These are phyloP conservation scores for Rhodotorula sp. DNA, from an alignment of 1,284 basidiomycete genomes.

Conservation along the genomic window DNA sequence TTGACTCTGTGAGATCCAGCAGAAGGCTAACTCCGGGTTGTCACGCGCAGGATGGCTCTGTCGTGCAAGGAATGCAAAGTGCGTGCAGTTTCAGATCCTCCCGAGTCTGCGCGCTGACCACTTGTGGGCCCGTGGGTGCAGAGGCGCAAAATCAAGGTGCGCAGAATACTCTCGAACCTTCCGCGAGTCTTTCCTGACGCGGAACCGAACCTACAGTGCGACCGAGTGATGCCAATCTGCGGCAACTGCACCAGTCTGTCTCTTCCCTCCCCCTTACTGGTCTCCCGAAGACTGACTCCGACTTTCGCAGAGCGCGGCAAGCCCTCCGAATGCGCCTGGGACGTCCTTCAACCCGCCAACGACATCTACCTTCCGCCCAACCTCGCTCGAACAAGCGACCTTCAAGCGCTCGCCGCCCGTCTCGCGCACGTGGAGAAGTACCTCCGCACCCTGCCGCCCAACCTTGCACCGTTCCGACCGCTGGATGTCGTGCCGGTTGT, in stretches of 20 bases:
- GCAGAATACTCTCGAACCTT: neutral
- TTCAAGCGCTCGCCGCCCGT: constrained; percentile 24
- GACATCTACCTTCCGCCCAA: constrained; percentile 32
- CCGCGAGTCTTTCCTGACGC: neutral
- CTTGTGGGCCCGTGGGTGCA: neutral
- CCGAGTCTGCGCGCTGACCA: neutral
- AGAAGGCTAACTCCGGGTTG: too few species aligned
- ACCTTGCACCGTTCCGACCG: constrained; percentile 36
- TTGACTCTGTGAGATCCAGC: neutral
- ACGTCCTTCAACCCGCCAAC: constrained; percentile 33
- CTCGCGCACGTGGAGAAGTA: constrained; percentile 38
- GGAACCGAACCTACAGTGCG: constrained; percentile 16
- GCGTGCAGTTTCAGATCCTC: neutral
- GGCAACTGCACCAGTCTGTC: constrained; percentile 32
- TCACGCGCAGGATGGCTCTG: constrained; percentile 26
- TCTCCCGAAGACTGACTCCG: neutral
- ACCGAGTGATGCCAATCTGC: constrained; percentile 38
- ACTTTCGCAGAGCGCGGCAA: constrained; percentile 18
- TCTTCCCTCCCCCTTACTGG: too few species aligned
- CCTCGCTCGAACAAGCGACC: constrained; percentile 34
- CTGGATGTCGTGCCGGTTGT: neutral
- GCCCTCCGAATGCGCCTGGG: constrained; percentile 35
- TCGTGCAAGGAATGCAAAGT: constrained; percentile 41
- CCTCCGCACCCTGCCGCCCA: constrained; percentile 35
- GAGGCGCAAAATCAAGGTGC: constrained; percentile 34